Base-by-base conservation (phyloP, 2,329 filamentous ascomycete species). In the Colletotrichum endophyticum region DNA sequence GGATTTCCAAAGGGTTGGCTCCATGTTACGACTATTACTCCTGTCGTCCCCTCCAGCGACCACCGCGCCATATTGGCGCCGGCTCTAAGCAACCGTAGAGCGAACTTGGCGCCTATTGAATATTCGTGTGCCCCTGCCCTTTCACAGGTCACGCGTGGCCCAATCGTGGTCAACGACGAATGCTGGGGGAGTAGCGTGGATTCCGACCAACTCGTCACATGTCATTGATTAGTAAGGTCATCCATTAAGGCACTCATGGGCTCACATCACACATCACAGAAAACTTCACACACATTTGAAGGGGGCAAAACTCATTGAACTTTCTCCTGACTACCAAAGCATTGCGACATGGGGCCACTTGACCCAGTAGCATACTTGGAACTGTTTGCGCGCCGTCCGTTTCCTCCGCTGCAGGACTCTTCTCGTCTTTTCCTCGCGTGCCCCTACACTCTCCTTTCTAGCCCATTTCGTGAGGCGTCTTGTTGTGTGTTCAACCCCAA, bases 301-400 rank as follows among this genome's bases (percentile, higher is more conserved):
- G 72, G 75, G 75, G 73, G 75, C 72, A 71, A 67, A 77, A 72
- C 66, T 75, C 69, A 77, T 77, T 72, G 61, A 69, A 75, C 68
- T 70, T 61, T 67, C 67, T 76, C 56, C 71, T 61, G 71, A 57
- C 74, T 53, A 72, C 53, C 61, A 68, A 61, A 69, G 56, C 62
- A 59, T 27, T 69, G 75, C 63, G 68, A 66, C 64, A 61, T 32
- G 67, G 28, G 36, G 67, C 64, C 77, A 78, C 77, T 78, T 78
- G 77, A 34, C 57, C 74, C 32, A 39, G 49, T 13, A 49, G 30
- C 72, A 16, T 36, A 15, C 30, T 72, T 57, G 62, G 30, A 44
- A 57, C 30, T 27, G 57, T 44, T 66, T 74, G 64, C 62, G 34
- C 25, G 56, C 59, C 66, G 66, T 72, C 69, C 70, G 30, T 30